These are phyloP conservation scores for Sparassis latifolia DNA, from an alignment of 1,284 basidiomycete species.

Conservation along the genomic window DNA sequence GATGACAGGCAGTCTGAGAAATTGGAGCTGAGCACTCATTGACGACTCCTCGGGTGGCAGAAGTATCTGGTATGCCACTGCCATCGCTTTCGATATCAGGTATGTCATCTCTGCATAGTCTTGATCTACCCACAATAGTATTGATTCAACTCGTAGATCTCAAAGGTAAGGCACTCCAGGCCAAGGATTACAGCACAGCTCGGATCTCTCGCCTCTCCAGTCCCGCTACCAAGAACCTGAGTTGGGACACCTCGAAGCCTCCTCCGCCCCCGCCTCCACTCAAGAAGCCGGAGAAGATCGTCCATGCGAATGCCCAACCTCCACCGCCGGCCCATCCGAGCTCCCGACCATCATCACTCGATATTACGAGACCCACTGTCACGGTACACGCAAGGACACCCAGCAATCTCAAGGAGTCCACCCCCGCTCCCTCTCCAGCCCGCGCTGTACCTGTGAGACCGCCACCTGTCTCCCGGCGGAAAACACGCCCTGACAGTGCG, in stretches of 20 bases:
- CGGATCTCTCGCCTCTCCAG: conserved; percentile 47
- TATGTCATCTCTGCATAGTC: neutral
- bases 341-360: conserved; percentile 8
- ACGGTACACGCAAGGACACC: conserved; percentile 2
- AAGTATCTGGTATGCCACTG: neutral
- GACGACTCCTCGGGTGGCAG: too few relatives aligned
- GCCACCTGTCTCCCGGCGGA: conserved; percentile 15
- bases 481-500: conserved; percentile 15
- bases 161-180: conserved; percentile 55
- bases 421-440: neutral
- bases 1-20: too few relatives aligned
- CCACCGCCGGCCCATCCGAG: conserved; percentile 17
- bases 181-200: conserved; percentile 45
- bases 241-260: conserved; percentile 51
- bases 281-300: neutral
- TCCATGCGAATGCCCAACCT: conserved; percentile 12
- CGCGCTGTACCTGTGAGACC: conserved; percentile 8
- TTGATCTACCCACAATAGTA: neutral
- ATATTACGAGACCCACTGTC: neutral
- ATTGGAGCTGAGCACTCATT: too few relatives aligned
- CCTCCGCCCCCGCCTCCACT: conserved; percentile 27
- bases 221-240: conserved; percentile 51
- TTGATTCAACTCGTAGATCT: conserved; percentile 31
- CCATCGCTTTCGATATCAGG: neutral
- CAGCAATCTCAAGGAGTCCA: conserved; percentile 1